These are phyloP conservation scores for Mrakiaceae sp. DNA, from an alignment of 1,284 basidiomycete species.

Conservation along the genomic window DNA sequence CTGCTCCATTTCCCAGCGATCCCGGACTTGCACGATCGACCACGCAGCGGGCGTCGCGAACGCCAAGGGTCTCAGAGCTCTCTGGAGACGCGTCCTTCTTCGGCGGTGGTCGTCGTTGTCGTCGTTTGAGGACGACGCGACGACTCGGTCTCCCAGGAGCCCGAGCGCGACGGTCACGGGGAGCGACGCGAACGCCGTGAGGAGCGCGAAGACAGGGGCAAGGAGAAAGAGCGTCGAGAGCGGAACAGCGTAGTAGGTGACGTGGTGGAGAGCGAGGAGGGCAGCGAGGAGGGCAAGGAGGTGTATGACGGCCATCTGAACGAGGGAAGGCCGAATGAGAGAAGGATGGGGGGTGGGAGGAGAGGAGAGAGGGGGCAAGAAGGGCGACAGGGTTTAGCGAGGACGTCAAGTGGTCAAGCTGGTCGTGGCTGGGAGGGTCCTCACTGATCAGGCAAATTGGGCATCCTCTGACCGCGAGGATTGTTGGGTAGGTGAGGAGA, in stretches of 20 bases:
- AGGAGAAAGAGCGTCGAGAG: slow-evolving; percentile 15
- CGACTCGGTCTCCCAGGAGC: slow-evolving; percentile 40
- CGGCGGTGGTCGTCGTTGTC: slow-evolving; percentile 15
- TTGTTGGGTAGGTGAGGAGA: too few relatives aligned
- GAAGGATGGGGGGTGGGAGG: too few relatives aligned
- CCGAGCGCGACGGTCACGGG: slow-evolving; percentile 20
- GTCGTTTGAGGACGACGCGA: slow-evolving; percentile 43
- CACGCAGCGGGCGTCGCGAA: slow-evolving; percentile 85
- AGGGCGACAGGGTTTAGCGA: too few relatives aligned
- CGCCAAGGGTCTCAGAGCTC: slow-evolving; percentile 54
- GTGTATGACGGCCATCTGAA: too few relatives aligned
- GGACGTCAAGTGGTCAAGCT: too few relatives aligned
- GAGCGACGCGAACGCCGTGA: slow-evolving; percentile 48
- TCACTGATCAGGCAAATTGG: too few relatives aligned
- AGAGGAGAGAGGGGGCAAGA: too few relatives aligned
- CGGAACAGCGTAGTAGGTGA: slow-evolving; percentile 10
- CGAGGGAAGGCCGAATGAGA: too few relatives aligned
- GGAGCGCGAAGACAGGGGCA: slow-evolving; percentile 51
- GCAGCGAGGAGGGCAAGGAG: not conserved
- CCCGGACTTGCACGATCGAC: slow-evolving; percentile 71
- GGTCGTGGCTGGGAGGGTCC: too few relatives aligned
- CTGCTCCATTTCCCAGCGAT: slow-evolving; percentile 54
- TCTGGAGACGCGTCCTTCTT: slow-evolving; percentile 30
- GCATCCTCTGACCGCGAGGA: too few relatives aligned
- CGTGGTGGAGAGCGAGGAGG: slow-evolving; percentile 3